Evolutionary conservation across 164 flowering plant species (phyloP).

Genomic region (Houttuynia cordata): DNA sequence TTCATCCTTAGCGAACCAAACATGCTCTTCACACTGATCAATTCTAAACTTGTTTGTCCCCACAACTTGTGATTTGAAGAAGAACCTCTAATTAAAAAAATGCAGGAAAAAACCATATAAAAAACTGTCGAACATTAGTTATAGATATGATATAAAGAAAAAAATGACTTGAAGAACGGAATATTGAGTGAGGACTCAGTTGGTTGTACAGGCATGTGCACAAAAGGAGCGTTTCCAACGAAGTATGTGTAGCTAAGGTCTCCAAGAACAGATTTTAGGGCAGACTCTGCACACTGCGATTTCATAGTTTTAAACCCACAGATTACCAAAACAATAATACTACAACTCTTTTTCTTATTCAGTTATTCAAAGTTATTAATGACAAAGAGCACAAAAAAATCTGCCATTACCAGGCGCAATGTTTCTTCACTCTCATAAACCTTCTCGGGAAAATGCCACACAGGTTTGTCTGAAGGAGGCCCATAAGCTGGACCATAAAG

Average conservation of each 20-base stretch:
- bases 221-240: slow-evolving; percentile 96
- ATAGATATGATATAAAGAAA: not conserved
- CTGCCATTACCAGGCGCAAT: slow-evolving; percentile 51
- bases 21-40: slow-evolving; percentile 60
- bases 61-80: slow-evolving; percentile 93
- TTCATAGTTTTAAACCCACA: not conserved
- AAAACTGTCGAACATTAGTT: not conserved
- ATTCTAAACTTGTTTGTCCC: slow-evolving; percentile 50
- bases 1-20: slow-evolving; percentile 96
- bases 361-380: not conserved
- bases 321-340: not conserved
- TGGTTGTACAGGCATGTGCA: slow-evolving; percentile 51
- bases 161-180: slow-evolving; percentile 50
- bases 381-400: not conserved
- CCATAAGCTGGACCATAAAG: slow-evolving; percentile 50
- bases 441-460: slow-evolving; percentile 97
- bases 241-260: slow-evolving; percentile 83
- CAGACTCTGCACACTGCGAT: slow-evolving; percentile 93
- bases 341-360: not conserved
- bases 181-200: slow-evolving; percentile 23
- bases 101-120: not conserved
- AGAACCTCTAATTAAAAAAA: slow-evolving; percentile 51
- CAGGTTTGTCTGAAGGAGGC: slow-evolving; percentile 47
- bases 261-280: slow-evolving; percentile 69
- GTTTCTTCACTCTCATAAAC: slow-evolving; percentile 75